These are phyloP conservation scores for Uromyces viciae-fabae DNA, from an alignment of 1,284 basidiomycete species.

Conservation along the genomic window DNA sequence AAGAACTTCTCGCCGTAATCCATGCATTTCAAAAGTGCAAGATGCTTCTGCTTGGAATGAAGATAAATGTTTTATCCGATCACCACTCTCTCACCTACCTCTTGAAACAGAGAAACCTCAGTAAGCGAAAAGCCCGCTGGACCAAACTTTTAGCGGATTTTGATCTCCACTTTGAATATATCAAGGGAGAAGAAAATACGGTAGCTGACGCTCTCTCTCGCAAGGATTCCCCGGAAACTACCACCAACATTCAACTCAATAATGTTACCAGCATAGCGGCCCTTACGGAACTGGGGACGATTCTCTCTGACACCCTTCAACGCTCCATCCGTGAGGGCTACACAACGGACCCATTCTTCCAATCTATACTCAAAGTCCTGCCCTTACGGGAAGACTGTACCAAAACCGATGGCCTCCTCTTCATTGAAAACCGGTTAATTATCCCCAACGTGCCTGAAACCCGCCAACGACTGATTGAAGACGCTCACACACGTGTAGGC, in stretches of 20 bases:
- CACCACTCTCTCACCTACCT: conserved; percentile 50
- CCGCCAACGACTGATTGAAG: conserved; percentile 49
- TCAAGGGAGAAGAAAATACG: conserved; percentile 1
- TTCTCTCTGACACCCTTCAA: conserved; percentile 46
- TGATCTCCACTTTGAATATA: conserved; percentile 19
- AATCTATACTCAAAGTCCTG: conserved; percentile 47
- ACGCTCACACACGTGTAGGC: conserved; percentile 54
- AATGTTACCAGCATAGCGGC: not conserved
- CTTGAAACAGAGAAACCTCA: conserved; percentile 49
- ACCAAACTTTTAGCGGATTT: conserved; percentile 27
- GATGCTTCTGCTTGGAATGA: conserved; percentile 53
- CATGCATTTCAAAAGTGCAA: conserved; percentile 47
- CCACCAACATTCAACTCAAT: not conserved
- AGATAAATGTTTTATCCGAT: conserved; percentile 54
- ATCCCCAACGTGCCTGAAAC: conserved; percentile 51
- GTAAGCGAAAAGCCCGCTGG: conserved; percentile 27
- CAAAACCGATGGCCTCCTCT: conserved; percentile 51
- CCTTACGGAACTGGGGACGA: not conserved
- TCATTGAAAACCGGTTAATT: conserved; percentile 52
- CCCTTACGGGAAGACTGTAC: not conserved
- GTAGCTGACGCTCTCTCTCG: conserved; percentile 22
- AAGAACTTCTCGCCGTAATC: not conserved
- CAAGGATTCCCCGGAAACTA: not conserved
- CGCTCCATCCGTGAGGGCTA: conserved; percentile 53
- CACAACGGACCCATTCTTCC: conserved; percentile 51